Evolutionary conservation across 139 green algal species (phyloP).

Genomic region (Edaphochlamys debaryana): DNA sequence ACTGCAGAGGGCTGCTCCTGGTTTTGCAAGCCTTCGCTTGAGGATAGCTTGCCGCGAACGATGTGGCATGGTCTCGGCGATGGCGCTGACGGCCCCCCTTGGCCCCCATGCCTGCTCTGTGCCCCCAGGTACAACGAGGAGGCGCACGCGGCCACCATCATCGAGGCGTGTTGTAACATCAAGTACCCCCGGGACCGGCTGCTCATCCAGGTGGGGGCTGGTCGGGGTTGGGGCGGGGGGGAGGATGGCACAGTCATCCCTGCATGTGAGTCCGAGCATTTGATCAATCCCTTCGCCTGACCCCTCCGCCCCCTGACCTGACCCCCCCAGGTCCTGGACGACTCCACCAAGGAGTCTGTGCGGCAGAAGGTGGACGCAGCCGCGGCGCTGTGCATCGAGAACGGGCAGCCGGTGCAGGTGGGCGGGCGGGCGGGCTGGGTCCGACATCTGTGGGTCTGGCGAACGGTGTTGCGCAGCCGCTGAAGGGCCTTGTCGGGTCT

Average conservation of each 20-base stretch:
- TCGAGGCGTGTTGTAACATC: constrained; percentile 63
- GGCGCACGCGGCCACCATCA: constrained; percentile 59
- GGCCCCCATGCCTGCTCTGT: too few relatives aligned
- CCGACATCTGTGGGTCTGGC: neutral
- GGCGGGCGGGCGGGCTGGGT: too few relatives aligned
- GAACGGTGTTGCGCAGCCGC: too few relatives aligned
- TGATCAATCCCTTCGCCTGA: too few relatives aligned
- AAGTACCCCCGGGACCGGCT: constrained; percentile 60
- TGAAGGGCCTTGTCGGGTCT: too few relatives aligned
- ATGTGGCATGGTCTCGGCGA: too few relatives aligned
- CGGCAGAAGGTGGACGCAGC: constrained; percentile 65
- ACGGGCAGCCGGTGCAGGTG: constrained; percentile 61
- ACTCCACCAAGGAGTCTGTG: constrained; percentile 66
- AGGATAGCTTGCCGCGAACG: too few relatives aligned
- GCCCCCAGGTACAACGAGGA: constrained; percentile 97
- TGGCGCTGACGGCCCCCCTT: too few relatives aligned
- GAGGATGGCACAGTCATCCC: neutral
- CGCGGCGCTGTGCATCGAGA: constrained; percentile 56
- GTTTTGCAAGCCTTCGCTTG: too few relatives aligned
- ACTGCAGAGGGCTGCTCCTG: too few relatives aligned
- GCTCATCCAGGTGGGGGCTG: constrained; percentile 61
- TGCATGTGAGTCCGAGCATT: too few relatives aligned
- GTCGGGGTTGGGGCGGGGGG: neutral
- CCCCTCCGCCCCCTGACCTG: neutral
- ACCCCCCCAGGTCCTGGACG: constrained; percentile 59